Evolutionary conservation across 305 asterid species (phyloP).

Genomic region (Solanum hybrid): DNA sequence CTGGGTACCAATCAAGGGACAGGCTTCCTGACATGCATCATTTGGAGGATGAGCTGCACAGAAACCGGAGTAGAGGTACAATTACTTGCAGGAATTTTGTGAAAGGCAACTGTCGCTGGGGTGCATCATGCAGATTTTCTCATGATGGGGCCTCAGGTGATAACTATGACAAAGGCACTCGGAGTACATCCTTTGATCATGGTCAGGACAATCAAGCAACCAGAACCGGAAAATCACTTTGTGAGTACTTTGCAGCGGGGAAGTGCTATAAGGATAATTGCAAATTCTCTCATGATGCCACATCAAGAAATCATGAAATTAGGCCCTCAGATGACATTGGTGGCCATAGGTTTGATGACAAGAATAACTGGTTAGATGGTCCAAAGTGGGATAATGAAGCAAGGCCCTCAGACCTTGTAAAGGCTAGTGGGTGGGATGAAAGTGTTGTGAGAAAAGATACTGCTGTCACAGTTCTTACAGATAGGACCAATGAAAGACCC

Average conservation of each 20-base stretch:
- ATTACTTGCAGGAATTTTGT: slow-evolving; percentile 53
- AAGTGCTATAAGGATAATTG: slow-evolving; percentile 63
- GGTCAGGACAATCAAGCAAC: slow-evolving; percentile 28
- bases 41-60: slow-evolving; percentile 36
- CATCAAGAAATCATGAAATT: slow-evolving; percentile 20
- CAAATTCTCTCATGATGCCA: slow-evolving; percentile 68
- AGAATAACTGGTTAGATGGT: slow-evolving; percentile 25
- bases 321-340: slow-evolving; percentile 28
- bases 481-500: slow-evolving; percentile 16
- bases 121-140: slow-evolving; percentile 72
- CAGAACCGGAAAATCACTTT: slow-evolving; percentile 32
- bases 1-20: slow-evolving; percentile 32
- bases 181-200: slow-evolving; percentile 27
- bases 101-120: slow-evolving; percentile 73
- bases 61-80: slow-evolving; percentile 37
- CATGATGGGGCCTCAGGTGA: slow-evolving; percentile 52
- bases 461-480: slow-evolving; percentile 15
- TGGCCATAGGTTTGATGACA: slow-evolving; percentile 20
- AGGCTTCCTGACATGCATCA: slow-evolving; percentile 38
- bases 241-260: slow-evolving; percentile 77
- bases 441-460: slow-evolving; percentile 7
- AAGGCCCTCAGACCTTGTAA: slow-evolving; percentile 16
- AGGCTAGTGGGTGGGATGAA: slow-evolving; percentile 31
- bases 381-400: slow-evolving; percentile 30
- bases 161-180: slow-evolving; percentile 24